Percentiles rank a stretch among this genome's conserved stretches.
phyloP scores from a whole-genome alignment of 768 basidiomycete species.

The Kwoniella shandongensis region DNA sequence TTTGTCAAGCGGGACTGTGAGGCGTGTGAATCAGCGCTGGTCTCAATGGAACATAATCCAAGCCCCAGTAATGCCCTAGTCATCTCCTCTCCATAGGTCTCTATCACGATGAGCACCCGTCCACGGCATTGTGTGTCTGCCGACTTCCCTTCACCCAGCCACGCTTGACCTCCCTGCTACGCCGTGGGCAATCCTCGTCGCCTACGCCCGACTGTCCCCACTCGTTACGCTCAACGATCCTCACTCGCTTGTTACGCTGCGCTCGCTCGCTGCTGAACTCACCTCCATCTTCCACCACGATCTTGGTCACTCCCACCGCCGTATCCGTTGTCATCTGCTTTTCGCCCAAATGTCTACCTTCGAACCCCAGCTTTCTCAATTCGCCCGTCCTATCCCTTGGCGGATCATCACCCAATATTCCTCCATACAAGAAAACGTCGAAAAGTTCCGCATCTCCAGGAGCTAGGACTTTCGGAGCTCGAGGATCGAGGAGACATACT shows the following conservation, averaged over 20 bases:
- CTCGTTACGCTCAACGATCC: no score
- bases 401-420: constrained; percentile 80
- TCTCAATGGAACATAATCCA: not conserved
- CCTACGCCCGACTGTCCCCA: no score
- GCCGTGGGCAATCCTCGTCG: no score
- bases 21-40: not conserved
- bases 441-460: constrained; percentile 78
- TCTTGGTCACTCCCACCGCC: constrained; percentile 84
- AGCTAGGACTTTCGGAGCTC: constrained; percentile 66
- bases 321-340: constrained; percentile 99
- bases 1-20: constrained; percentile 63
- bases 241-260: no score
- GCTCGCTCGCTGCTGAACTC: no score
- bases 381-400: constrained; percentile 90
- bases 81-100: no score
- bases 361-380: constrained; percentile 81
- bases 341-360: constrained; percentile 75
- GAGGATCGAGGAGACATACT: constrained; percentile 93
- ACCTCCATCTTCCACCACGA: constrained; percentile 73
- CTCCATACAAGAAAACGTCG: constrained; percentile 85
- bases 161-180: no score
- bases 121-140: no score
- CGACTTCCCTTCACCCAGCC: no score
- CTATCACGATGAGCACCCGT: no score
- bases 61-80: constrained; percentile 9